Evolutionary conservation across 805 yeast species (phyloP), one percentile per base, ranked within the genome.

Genomic region (Zygotorulaspora chibaensis): DNA sequence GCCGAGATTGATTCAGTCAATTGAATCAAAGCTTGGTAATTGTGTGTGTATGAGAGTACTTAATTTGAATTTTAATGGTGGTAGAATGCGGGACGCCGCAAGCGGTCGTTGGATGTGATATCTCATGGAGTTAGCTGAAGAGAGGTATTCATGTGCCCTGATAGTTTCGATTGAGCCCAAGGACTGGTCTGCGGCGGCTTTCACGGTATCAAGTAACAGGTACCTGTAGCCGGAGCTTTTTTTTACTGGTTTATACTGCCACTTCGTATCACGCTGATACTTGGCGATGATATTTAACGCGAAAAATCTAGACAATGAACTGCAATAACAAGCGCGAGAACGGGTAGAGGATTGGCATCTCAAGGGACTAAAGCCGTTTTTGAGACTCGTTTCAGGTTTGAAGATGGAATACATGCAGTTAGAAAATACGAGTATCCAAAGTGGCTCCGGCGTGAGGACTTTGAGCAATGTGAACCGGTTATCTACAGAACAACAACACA

Each of bases 401-500:
- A 12, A 8, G 16, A 43, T 46, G 47, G 46, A 40, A 25, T 38
- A 30, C 10, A 35, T 42, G 12, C 48, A 42, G 17, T 13, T 42
- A 35, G 51, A 41, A 8, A 47, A 43, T 28, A 40, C 54, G 10
- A 49, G 53, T 15, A 50, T 49, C 31, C 52, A 51, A 8, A 50
- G 52, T 20, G 53, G 45, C 13, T 42, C 50, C 8, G 53, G 56
- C 2, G 48, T 42, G 8, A 51, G 62, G 39, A 43, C 57, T 8
- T 38, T 56, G 46, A 52, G 52, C 27, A 54, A 51, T 35, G 50
- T 54, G 8, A 52, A 53, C 29, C 41, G 59, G 28, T 40, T 55
- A 9, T 40, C 48, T 17, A 46, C 48, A 8, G 57, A 56, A 16
- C 59, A 56, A 35, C 54, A 59, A 17, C 47, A 54, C 8, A 61